Evolutionary conservation across 495 filamentous ascomycete species (phyloP).

Genomic region (Aspergillus ostianus): DNA sequence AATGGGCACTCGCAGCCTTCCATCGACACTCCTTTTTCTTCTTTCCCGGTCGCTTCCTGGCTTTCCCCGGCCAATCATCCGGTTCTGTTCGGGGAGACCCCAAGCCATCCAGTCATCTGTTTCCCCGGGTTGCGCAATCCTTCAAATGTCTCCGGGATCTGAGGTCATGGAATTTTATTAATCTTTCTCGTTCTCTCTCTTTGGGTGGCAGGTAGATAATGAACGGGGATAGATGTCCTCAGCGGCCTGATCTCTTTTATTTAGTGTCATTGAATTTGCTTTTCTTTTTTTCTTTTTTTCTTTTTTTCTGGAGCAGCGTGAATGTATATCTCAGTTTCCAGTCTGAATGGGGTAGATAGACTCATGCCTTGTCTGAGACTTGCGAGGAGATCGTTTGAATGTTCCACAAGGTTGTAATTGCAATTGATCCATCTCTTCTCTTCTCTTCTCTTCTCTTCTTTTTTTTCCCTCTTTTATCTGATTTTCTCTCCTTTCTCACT

Average conservation of each 20-base stretch:
- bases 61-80: not conserved
- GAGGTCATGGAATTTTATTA: too few species aligned
- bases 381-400: not conserved
- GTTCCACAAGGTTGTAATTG: not conserved
- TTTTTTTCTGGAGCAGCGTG: too few species aligned
- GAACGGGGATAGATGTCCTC: not conserved
- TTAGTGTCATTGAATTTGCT: too few species aligned
- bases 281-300: not conserved
- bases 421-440: not conserved
- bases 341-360: not conserved
- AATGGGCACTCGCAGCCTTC: not conserved
- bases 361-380: not conserved
- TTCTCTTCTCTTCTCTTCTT: not conserved
- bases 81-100: not conserved
- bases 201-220: not conserved
- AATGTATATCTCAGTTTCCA: not conserved
- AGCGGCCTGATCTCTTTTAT: not conserved
- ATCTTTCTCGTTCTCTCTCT: not conserved
- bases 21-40: not conserved
- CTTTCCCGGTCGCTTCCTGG: not conserved
- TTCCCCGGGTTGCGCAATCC: not conserved
- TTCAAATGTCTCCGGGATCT: too few species aligned
- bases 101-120: not conserved
- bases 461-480: too few species aligned
- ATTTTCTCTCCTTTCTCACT: too few species aligned